Percentiles rank a stretch among this genome's conserved stretches.
phyloP scores from a whole-genome alignment of 208 protist genomes.

The Trypanosoma theileri region DNA sequence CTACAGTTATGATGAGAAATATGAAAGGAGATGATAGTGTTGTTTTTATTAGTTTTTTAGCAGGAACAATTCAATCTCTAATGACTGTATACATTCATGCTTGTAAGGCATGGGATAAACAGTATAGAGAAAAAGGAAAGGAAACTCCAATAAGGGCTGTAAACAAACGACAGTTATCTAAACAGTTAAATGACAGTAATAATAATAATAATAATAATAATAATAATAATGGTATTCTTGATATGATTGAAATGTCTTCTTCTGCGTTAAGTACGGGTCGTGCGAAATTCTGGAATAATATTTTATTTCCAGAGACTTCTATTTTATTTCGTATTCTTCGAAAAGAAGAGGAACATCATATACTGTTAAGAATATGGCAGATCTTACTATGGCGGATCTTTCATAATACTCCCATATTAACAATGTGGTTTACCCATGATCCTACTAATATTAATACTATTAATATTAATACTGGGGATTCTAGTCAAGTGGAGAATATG shows the following conservation, averaged over 20 bases:
- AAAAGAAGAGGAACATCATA: no score
- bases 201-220: background rate
- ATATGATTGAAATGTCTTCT: no score
- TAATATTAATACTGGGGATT: background rate
- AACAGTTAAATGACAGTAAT: background rate
- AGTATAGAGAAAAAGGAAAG: background rate
- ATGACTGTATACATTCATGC: slow-evolving; percentile 11
- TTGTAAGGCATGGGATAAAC: slow-evolving; percentile 7
- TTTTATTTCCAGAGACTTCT: slow-evolving; percentile 9
- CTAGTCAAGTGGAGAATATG: background rate
- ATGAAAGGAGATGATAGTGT: background rate
- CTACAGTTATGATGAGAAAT: background rate
- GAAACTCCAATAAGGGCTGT: background rate
- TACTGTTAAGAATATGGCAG: slow-evolving; percentile 5
- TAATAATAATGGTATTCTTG: no score
- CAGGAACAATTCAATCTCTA: slow-evolving; percentile 7
- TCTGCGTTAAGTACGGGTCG: background rate
- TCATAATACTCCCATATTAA: slow-evolving; percentile 3
- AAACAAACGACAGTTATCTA: background rate
- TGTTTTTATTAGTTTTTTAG: background rate
- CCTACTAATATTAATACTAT: background rate
- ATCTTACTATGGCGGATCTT: slow-evolving; percentile 15
- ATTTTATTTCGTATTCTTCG: background rate
- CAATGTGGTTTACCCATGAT: slow-evolving; percentile 23
- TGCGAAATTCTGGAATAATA: background rate